These are phyloP conservation scores for Fusarium heterosporum DNA, from an alignment of 2,329 filamentous ascomycete genomes.

Conservation along the genomic window DNA sequence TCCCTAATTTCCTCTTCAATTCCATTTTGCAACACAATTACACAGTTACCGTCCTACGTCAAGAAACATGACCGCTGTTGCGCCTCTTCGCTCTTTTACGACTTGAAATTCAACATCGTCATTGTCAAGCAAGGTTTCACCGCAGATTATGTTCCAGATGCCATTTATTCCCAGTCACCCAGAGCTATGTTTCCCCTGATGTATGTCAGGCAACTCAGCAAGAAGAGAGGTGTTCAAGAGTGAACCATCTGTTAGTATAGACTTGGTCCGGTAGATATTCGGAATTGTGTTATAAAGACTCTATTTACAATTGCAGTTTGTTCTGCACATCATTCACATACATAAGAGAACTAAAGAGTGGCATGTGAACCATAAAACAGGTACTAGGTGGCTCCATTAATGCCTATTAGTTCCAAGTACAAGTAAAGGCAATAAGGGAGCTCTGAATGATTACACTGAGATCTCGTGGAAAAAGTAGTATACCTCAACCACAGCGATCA, in stretches of 20 bases:
- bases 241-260: background rate
- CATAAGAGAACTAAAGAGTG: background rate
- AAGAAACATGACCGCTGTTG: slow-evolving; percentile 11
- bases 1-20: slow-evolving; percentile 3
- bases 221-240: background rate
- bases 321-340: background rate
- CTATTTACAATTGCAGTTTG: background rate
- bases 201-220: slow-evolving; percentile 6
- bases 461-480: background rate
- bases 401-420: no score
- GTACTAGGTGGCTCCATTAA: no score
- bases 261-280: background rate
- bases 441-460: background rate
- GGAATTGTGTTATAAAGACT: background rate
- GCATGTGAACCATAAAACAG: no score
- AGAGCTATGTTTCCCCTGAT: slow-evolving; percentile 10
- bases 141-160: slow-evolving; percentile 38
- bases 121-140: slow-evolving; percentile 31
- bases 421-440: background rate
- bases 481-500: background rate
- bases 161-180: slow-evolving; percentile 17
- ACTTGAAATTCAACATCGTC: background rate
- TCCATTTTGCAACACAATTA: slow-evolving; percentile 19
- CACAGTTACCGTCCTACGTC: slow-evolving; percentile 36
- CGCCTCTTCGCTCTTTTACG: slow-evolving; percentile 12